Evolutionary conservation across 176 grass and related monocot species (phyloP).

Genomic region (Eragrostis curvula): DNA sequence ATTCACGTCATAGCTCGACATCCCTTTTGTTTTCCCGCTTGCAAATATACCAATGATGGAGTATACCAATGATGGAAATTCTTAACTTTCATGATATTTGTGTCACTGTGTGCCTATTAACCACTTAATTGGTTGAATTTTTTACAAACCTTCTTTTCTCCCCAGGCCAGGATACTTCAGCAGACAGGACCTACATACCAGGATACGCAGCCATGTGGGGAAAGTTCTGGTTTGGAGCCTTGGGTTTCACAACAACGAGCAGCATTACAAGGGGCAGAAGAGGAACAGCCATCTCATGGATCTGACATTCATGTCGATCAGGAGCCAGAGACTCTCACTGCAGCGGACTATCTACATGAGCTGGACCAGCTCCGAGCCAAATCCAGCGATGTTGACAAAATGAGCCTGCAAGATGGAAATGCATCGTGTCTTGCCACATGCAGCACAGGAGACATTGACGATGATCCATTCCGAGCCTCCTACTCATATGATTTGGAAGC

Average conservation of each 20-base stretch:
- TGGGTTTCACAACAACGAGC: conserved; percentile 44
- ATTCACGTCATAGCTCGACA: not conserved
- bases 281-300: conserved; percentile 36
- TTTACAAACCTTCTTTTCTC: conserved; percentile 33
- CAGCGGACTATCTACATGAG: conserved; percentile 82
- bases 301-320: conserved; percentile 33
- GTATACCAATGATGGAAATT: conserved; percentile 8
- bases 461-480: conserved; percentile 69
- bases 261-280: conserved; percentile 13
- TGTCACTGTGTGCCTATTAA: not conserved
- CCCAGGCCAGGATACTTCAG: conserved; percentile 77
- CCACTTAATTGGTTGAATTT: conserved; percentile 34
- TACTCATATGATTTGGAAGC: conserved; percentile 71
- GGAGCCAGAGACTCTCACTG: conserved; percentile 50
- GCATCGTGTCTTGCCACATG: conserved; percentile 86
- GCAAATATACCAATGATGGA: not conserved
- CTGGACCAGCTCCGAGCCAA: conserved; percentile 65
- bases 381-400: conserved; percentile 72
- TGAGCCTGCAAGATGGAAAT: conserved; percentile 80
- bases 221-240: conserved; percentile 40
- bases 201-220: conserved; percentile 34
- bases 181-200: conserved; percentile 39
- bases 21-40: conserved; percentile 2
- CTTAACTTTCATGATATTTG: not conserved
- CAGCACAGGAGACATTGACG: conserved; percentile 78